Base-by-base conservation (phyloP, 2,329 filamentous ascomycete genomes). In the Cytospora piceae region DNA sequence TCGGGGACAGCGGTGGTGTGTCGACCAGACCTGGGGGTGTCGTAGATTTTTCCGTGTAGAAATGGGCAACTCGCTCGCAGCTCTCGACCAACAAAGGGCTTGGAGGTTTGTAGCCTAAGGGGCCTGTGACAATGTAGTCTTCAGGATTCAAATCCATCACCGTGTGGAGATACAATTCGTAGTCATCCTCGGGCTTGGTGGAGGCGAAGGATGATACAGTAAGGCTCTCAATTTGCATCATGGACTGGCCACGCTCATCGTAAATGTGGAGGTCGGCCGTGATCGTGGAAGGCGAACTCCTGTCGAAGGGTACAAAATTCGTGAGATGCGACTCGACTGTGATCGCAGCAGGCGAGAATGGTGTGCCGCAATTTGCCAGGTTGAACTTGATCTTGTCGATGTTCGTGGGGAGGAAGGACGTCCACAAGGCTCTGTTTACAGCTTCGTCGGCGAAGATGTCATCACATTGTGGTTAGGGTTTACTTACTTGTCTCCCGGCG, bases 141-240 rank as follows among this genome's bases (percentile, higher is more conserved):
- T 78, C 78, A 0, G 80, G 79, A 56, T 82, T 79, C 5, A 79
- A 29, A n/a, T 79, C 75, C 64, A 76, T 69, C 5, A 70, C 70
- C 0, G 76, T 78, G 32, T 74, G 73, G 4, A 78, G 68, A 55
- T 78, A 78, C 11, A 78, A 68, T 64, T 78, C 77, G 54, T 74
- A 72, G 64, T 78, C 75, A 0, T 74, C 66, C 15, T 74, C 72
- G 4, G 73, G 72, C 52, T 67, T 72, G 0, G 74, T 72, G 0
- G 73, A 62, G 5, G 72, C 71, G 46, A 77, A 74, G 0, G 77
- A 76, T 0, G 71, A 72, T 1, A 78, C 75, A 0, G 72, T 73
- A 4, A 78, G 70, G 0, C 73, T 74, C 37, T 77, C 73, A 4
- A 78, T 68, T 52, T 75, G 72, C 2, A 78, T 71, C 58, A 77